Conservation (phyloP, 2,329 filamentous ascomycete species). For the Clarireedia sp. region DNA sequence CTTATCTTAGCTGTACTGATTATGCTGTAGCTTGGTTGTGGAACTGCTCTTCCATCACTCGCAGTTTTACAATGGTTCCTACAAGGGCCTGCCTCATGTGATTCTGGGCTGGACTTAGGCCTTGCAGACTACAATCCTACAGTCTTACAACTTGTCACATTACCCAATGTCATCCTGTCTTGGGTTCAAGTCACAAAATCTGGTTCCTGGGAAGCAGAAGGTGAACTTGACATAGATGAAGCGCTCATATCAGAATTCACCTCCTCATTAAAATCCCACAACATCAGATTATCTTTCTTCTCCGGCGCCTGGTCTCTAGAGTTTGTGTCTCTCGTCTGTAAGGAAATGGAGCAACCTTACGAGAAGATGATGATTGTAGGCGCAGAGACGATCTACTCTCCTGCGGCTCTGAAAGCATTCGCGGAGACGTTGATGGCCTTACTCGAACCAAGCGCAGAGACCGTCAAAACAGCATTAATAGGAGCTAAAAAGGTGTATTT, state of each 20-base stretch:
- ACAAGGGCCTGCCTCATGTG: slow-evolving; percentile 18
- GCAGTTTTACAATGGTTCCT: slow-evolving; percentile 58
- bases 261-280: slow-evolving; percentile 39
- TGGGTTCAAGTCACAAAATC: slow-evolving; percentile 38
- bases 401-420: slow-evolving; percentile 61
- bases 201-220: slow-evolving; percentile 24
- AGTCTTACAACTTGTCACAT: slow-evolving; percentile 68
- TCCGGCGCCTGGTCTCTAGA: slow-evolving; percentile 67
- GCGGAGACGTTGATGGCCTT: slow-evolving; percentile 56
- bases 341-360: slow-evolving; percentile 22
- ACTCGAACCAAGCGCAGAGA: slow-evolving; percentile 36
- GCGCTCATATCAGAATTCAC: slow-evolving; percentile 53
- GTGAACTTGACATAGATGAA: slow-evolving; percentile 27
- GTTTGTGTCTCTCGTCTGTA: slow-evolving; percentile 50
- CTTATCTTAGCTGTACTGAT: not conserved
- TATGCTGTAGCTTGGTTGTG: slow-evolving; percentile 59
- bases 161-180: slow-evolving; percentile 68
- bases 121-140: slow-evolving; percentile 75
- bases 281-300: slow-evolving; percentile 56
- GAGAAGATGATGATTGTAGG: slow-evolving; percentile 49
- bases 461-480: slow-evolving; percentile 47
- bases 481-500: slow-evolving; percentile 78
- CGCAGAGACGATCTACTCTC: slow-evolving; percentile 79
- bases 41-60: slow-evolving; percentile 65
- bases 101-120: slow-evolving; percentile 45